Percentiles rank a stretch among this genome's conserved stretches.
These are phyloP conservation scores for Aspergillus phoenicis DNA, from an alignment of 2,329 filamentous ascomycete genomes.

Conservation along the genomic window DNA sequence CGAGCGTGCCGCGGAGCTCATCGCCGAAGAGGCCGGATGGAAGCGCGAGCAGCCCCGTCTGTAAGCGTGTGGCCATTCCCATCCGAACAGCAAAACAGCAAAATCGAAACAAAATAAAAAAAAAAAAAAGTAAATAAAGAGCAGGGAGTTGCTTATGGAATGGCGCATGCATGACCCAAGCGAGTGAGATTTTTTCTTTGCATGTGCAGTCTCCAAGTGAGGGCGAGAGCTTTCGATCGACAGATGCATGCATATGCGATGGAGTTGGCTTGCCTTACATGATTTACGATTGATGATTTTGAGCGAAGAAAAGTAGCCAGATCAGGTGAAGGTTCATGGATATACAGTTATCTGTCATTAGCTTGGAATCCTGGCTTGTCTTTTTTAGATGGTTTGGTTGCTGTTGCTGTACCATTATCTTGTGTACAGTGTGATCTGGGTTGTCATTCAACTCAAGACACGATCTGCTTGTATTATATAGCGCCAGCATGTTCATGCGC, in stretches of 20 bases:
- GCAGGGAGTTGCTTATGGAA: background rate
- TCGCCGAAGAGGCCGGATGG: constrained; percentile 73
- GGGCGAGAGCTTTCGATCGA: background rate
- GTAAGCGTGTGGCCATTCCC: constrained; percentile 19
- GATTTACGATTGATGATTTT: constrained; percentile 21
- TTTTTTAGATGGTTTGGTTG: background rate
- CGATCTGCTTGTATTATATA: constrained; percentile 4
- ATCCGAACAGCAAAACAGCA: no score
- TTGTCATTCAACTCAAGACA: background rate
- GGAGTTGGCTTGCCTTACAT: background rate
- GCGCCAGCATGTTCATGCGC: constrained; percentile 1
- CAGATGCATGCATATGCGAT: background rate
- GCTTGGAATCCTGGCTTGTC: background rate
- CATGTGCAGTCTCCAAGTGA: background rate
- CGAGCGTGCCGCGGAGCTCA: constrained; percentile 81
- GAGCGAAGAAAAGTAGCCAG: background rate
- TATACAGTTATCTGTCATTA: background rate
- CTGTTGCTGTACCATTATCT: background rate
- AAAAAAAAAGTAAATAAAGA: background rate
- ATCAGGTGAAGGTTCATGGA: background rate
- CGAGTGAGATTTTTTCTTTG: background rate
- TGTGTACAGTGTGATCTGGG: background rate
- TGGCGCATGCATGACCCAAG: background rate
- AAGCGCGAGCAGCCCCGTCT: constrained; percentile 54
- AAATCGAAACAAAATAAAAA: no score